These are phyloP conservation scores for Hypoxylon crocopeplum DNA, from an alignment of 495 filamentous ascomycete species.

Conservation along the genomic window DNA sequence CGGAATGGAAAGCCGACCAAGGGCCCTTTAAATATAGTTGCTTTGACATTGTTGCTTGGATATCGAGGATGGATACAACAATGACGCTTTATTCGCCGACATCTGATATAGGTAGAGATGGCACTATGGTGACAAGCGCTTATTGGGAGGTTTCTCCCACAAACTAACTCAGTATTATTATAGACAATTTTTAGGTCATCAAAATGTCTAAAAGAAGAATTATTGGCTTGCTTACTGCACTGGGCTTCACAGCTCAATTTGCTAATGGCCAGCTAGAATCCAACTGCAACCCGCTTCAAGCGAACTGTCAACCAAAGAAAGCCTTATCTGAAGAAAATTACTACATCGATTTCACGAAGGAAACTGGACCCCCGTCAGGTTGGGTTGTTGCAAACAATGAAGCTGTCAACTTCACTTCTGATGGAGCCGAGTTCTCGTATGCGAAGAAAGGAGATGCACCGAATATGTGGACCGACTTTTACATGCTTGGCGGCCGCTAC, in stretches of 20 bases:
- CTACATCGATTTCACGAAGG: slow-evolving; percentile 42
- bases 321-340: slow-evolving; percentile 35
- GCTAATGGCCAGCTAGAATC: slow-evolving; percentile 38
- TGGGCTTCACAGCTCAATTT: slow-evolving; percentile 34
- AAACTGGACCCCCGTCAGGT: slow-evolving; percentile 20
- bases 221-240: slow-evolving; percentile 30
- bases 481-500: slow-evolving; percentile 81
- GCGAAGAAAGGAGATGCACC: slow-evolving; percentile 77
- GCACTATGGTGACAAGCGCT: background rate
- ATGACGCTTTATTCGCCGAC: slow-evolving; percentile 40
- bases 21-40: slow-evolving; percentile 24
- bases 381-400: slow-evolving; percentile 34
- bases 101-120: slow-evolving; percentile 29
- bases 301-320: slow-evolving; percentile 38
- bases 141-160: background rate
- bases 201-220: slow-evolving; percentile 37
- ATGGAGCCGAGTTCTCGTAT: slow-evolving; percentile 79
- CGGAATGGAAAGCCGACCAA: slow-evolving; percentile 34
- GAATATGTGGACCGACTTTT: slow-evolving; percentile 70
- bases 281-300: slow-evolving; percentile 39
- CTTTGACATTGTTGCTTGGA: slow-evolving; percentile 39
- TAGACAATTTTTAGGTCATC: slow-evolving; percentile 17
- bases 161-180: slow-evolving; percentile 23
- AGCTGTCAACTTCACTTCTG: slow-evolving; percentile 54
- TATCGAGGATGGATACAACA: slow-evolving; percentile 19